phyloP scores from a whole-genome alignment of 768 basidiomycete genomes.

The Suillus variegatus region DNA sequence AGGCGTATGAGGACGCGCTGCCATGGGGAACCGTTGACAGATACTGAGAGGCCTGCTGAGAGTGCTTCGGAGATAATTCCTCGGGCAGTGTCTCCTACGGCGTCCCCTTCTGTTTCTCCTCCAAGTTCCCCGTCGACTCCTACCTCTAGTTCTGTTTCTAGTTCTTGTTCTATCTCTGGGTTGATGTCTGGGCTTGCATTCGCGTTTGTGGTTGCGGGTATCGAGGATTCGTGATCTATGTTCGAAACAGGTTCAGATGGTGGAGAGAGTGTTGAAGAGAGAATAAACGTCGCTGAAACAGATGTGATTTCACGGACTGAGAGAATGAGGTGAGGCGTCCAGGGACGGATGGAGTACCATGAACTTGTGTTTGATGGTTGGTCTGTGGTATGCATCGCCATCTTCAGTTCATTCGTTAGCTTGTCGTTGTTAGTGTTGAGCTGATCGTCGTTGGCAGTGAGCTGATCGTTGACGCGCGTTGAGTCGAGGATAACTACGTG shows the following conservation, averaged over 20 bases:
- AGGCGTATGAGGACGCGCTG: conserved; percentile 77
- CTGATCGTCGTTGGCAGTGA: not conserved
- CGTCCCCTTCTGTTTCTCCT: conserved; percentile 25
- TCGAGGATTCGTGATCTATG: conserved; percentile 12
- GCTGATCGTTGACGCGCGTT: not conserved
- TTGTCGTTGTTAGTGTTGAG: not conserved
- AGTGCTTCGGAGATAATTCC: conserved; percentile 66
- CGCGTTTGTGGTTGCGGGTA: not conserved
- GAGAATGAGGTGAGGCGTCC: conserved; percentile 71
- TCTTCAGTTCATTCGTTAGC: conserved; percentile 4
- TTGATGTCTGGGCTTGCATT: not conserved
- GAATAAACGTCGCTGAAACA: conserved; percentile 72
- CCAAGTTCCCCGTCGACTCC: not conserved
- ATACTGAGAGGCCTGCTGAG: conserved; percentile 65
- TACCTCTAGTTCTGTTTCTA: not conserved
- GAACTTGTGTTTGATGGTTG: conserved; percentile 26
- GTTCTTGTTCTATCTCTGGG: not conserved
- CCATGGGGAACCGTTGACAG: conserved; percentile 80
- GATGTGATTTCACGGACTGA: conserved; percentile 81
- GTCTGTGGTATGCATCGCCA: conserved; percentile 17
- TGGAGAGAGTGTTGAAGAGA: conserved; percentile 49
- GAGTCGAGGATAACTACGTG: not conserved
- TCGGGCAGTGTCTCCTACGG: conserved; percentile 35
- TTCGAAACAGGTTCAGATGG: conserved; percentile 29
- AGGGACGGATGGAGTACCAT: conserved; percentile 79